Evolutionary conservation across 805 yeast genomes (phyloP).

Genomic region (Hanseniaspora lindneri): DNA sequence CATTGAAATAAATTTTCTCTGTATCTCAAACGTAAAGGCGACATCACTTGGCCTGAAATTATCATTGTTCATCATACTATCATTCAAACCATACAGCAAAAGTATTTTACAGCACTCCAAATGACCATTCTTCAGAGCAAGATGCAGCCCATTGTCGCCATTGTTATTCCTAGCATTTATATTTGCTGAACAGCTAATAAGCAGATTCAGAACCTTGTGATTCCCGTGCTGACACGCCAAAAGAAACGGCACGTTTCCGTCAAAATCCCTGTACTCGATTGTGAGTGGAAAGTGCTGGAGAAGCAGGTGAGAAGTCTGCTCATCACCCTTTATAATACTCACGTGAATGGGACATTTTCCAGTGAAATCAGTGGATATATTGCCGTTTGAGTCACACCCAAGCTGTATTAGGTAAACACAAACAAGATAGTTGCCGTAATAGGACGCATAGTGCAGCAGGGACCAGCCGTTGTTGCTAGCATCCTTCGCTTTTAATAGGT

Average conservation of each 20-base stretch:
- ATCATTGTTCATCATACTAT: conserved; percentile 38
- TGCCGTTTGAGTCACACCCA: conserved; percentile 42
- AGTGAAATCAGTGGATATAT: conserved; percentile 41
- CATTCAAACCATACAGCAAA: conserved; percentile 36
- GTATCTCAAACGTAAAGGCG: conserved; percentile 42
- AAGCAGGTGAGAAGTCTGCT: conserved; percentile 60
- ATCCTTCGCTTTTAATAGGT: conserved; percentile 55
- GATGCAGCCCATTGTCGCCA: conserved; percentile 76
- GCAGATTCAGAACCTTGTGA: conserved; percentile 49
- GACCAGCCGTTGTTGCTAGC: conserved; percentile 66
- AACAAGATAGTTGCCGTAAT: conserved; percentile 54
- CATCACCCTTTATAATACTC: conserved; percentile 51
- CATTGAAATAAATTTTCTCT: conserved; percentile 31
- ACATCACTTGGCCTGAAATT: conserved; percentile 59
- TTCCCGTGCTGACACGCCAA: conserved; percentile 50
- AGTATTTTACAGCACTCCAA: conserved; percentile 44
- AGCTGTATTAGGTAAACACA: conserved; percentile 46
- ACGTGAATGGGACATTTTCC: conserved; percentile 59
- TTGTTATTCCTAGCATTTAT: conserved; percentile 55
- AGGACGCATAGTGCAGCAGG: conserved; percentile 70
- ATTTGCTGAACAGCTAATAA: conserved; percentile 68
- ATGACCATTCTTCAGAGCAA: conserved; percentile 64
- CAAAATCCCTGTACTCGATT: conserved; percentile 37
- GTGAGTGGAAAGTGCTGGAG: conserved; percentile 51
- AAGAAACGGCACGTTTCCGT: conserved; percentile 56